Evolutionary conservation across 192 early-diverging fungal species (phyloP), one percentile per base, ranked within the genome.

Genomic region (Coemansia umbellata): DNA sequence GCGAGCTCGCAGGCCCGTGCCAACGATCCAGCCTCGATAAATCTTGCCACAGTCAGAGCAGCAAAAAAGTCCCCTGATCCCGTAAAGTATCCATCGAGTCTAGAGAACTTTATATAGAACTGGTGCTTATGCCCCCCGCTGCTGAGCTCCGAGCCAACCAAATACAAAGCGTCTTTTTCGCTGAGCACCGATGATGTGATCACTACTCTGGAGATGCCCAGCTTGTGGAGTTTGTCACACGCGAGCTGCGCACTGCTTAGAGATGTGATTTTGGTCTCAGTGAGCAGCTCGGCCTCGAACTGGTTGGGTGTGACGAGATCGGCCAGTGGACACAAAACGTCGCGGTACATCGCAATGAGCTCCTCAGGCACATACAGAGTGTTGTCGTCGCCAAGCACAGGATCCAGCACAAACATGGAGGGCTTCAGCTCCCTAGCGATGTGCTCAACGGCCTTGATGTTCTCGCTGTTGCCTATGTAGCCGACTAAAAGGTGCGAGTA

Each of bases 31-130:
- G 37, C 43, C 0, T 55, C 22, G 80, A 72, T 2, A 80, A 73
- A 23, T 37, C 84, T 57, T 7, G 89, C 91, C 22, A 88, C 58
- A 8, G 87, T 48, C 15, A 95, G 50, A 0, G 91, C 87, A 1
- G 90, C 80, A 52, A 92, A 91, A 14, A 97, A 50, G 57, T 97
- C 94, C 39, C 94, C 94, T 0, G 94, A 89, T n/a, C 94, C 94
- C 1, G 91, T 93, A 62, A 93, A 97, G 45, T 83, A 84, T 1
- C 84, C 90, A 2, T 71, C 52, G 24, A 89, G 83, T 8, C 83
- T 81, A 7, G 89, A 88, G 52, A 94, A 93, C 5, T 75, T 53
- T 43, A 97, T 91, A 5, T 63, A 54, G 60, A 90, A 90, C 33
- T 78, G 78, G 14, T 74, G 53, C 21, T 39, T 72, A 22, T 14